A percentile compares a stretch with the other conserved stretches of the same genome.
Conservation (phyloP, 2,329 filamentous ascomycete species). For the Penicillium sp. region DNA sequence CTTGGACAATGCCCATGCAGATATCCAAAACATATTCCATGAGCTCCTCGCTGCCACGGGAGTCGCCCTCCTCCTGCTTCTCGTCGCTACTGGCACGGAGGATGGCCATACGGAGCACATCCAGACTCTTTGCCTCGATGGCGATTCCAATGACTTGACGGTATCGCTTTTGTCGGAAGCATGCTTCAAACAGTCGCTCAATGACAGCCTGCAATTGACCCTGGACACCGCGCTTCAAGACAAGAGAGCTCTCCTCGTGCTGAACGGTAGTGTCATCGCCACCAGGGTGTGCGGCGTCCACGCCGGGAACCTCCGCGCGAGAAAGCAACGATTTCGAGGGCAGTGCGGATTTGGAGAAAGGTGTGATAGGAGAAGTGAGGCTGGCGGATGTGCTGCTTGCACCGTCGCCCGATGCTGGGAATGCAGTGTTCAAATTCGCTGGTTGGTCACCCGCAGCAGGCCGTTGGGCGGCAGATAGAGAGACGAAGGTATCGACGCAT, state of each 20-base stretch:
- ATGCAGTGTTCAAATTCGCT: slow-evolving; percentile 76
- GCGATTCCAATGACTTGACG: slow-evolving; percentile 96
- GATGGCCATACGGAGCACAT: slow-evolving; percentile 82
- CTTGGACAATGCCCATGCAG: slow-evolving; percentile 97
- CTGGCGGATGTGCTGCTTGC: slow-evolving; percentile 62
- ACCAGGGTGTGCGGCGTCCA: slow-evolving; percentile 55
- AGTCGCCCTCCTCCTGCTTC: slow-evolving; percentile 61
- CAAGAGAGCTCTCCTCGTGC: slow-evolving; percentile 58
- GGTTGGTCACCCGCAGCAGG: slow-evolving; percentile 52
- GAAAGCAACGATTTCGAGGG: slow-evolving; percentile 95
- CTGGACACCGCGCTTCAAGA: slow-evolving; percentile 70
- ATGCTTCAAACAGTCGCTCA: slow-evolving; percentile 85
- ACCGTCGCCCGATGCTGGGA: slow-evolving; percentile 65
- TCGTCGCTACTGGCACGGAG: slow-evolving; percentile 84
- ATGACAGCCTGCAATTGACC: slow-evolving; percentile 79
- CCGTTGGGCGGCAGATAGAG: slow-evolving; percentile 62
- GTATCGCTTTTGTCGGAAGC: slow-evolving; percentile 81
- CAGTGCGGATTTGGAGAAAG: slow-evolving; percentile 89
- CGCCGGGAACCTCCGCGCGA: slow-evolving; percentile 64
- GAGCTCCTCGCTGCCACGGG: slow-evolving; percentile 73
- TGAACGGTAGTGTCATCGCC: slow-evolving; percentile 55
- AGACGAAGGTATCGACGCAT: slow-evolving; percentile 97
- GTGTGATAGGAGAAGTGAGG: slow-evolving; percentile 83
- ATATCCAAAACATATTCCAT: slow-evolving; percentile 96
- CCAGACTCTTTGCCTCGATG: slow-evolving; percentile 87